phyloP scores from a whole-genome alignment of 1,284 basidiomycete species.

The Kwoniella shivajii region DNA sequence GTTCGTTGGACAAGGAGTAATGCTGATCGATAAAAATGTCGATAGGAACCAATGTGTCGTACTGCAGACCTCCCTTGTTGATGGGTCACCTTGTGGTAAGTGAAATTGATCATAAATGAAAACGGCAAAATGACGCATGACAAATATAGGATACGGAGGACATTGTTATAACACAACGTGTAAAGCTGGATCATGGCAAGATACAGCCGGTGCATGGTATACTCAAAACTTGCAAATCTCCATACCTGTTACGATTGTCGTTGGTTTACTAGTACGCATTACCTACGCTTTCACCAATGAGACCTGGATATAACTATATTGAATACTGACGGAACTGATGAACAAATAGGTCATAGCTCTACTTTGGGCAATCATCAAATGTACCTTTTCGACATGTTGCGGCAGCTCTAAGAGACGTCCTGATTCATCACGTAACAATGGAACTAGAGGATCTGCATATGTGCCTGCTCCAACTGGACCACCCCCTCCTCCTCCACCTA shows the following conservation, averaged over 20 bases:
- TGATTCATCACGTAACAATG: background rate
- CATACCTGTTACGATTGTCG: slow-evolving; percentile 76
- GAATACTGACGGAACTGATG: background rate
- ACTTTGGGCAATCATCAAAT: slow-evolving; percentile 43
- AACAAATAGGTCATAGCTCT: slow-evolving; percentile 40
- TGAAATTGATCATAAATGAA: background rate
- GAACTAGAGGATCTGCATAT: slow-evolving; percentile 1
- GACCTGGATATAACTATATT: background rate
- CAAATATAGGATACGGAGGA: slow-evolving; percentile 65
- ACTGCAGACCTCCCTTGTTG: slow-evolving; percentile 72
- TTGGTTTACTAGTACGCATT: slow-evolving; percentile 60
- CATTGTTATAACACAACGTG: slow-evolving; percentile 69
- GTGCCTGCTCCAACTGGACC: slow-evolving; percentile 7
- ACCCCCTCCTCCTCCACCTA: slow-evolving; percentile 4
- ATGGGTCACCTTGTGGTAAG: slow-evolving; percentile 82
- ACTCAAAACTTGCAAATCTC: slow-evolving; percentile 74
- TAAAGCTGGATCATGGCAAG: slow-evolving; percentile 64
- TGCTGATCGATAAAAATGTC: background rate
- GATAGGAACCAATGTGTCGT: slow-evolving; percentile 67
- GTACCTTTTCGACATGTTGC: slow-evolving; percentile 37
- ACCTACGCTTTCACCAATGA: too few relatives aligned
- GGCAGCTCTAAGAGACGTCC: slow-evolving; percentile 9
- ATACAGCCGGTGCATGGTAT: slow-evolving; percentile 70
- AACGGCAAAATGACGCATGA: background rate
- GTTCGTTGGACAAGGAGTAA: too few relatives aligned